phyloP scores from a whole-genome alignment of 192 early-diverging fungal genomes.

The Gryganskiella cystojenkinii region DNA sequence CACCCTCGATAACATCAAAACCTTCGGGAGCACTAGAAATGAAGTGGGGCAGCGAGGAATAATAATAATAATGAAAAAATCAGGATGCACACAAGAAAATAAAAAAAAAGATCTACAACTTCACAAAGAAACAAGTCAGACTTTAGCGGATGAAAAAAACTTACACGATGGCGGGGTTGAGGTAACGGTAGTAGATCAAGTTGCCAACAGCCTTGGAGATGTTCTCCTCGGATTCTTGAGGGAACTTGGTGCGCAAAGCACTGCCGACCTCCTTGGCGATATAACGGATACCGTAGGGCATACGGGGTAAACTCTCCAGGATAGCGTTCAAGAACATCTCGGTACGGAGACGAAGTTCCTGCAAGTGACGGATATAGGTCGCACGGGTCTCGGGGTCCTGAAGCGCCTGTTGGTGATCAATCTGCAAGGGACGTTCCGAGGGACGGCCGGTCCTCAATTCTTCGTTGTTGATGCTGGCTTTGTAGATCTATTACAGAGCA shows the following conservation, averaged over 20 bases:
- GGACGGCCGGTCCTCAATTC: slow-evolving; percentile 90
- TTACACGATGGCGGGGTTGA: slow-evolving; percentile 96
- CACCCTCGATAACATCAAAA: slow-evolving; percentile 92
- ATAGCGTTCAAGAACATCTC: slow-evolving; percentile 89
- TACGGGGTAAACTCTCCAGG: slow-evolving; percentile 75
- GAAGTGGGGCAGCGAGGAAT: neutral
- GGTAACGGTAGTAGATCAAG: slow-evolving; percentile 97
- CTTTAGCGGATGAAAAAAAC: slow-evolving; percentile 24
- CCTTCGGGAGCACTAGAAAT: slow-evolving; percentile 88
- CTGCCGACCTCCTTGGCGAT: slow-evolving; percentile 92
- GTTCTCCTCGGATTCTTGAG: slow-evolving; percentile 77
- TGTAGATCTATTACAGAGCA: slow-evolving; percentile 73
- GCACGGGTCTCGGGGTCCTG: slow-evolving; percentile 82
- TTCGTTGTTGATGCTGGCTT: slow-evolving; percentile 87
- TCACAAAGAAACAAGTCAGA: neutral
- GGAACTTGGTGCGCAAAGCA: slow-evolving; percentile 85
- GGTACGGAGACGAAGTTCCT: slow-evolving; percentile 84
- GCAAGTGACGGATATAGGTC: slow-evolving; percentile 74
- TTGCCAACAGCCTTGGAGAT: slow-evolving; percentile 93
- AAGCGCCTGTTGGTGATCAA: slow-evolving; percentile 82
- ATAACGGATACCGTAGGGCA: slow-evolving; percentile 97
- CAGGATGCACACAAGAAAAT: neutral
- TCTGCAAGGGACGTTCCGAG: slow-evolving; percentile 77
- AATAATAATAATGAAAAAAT: slow-evolving; percentile 16
- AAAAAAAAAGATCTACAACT: neutral